Base-by-base conservation (phyloP, 2,329 filamentous ascomycete species). In the Colletotrichum nymphaeae region DNA sequence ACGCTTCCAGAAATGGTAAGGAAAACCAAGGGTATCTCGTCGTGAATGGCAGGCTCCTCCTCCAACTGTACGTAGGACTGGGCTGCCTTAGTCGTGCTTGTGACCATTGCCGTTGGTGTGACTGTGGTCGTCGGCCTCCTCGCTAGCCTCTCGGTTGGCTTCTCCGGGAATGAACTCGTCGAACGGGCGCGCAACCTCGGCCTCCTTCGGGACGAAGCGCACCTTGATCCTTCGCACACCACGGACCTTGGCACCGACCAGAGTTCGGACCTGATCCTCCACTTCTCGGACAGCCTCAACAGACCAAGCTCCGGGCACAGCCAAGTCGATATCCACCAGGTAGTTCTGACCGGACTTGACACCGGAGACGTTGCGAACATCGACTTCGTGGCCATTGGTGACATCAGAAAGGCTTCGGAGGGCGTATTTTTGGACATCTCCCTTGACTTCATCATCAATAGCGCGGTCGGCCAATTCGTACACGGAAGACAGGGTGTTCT, bases 261-360 rank as follows among this genome's bases (percentile, higher is more conserved):
- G 88, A 57, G 91, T 88, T 73, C 97, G 90, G 46, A 98, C 88
- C 3, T 87, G 85, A 46, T 93, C 90, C 82, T 99, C 97, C 16
- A 97, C 86, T 19, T 88, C 84, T 49, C 90, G 87, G 8, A 92
- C 90, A 67, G 93, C 89, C 66, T 92, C 90, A 6, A 99, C 86
- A 0, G 93, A 93, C 93, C 94, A 97, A 42, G 86, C 85, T 26
- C 88, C 89, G 0, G 96, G 95, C 19, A 97, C 94, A 2, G 91
- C 93, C 74, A 98, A 84, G 81, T 98, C 95, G 8, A 99, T 83
- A 78, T 98, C 97, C 77, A 98, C 92, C 35, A 98, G 87, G 81
- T 97, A 98, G 84, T 98, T 99, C 83, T 98, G 97, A 35, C 97
- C 97, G 4, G 95, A 97, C 84, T 99, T 99, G 83, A 98, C 89